A percentile compares a stretch with the other conserved stretches of the same genome.
Evolutionary conservation across 139 green algal genomes (phyloP).

Genomic region (Edaphochlamys debaryana): DNA sequence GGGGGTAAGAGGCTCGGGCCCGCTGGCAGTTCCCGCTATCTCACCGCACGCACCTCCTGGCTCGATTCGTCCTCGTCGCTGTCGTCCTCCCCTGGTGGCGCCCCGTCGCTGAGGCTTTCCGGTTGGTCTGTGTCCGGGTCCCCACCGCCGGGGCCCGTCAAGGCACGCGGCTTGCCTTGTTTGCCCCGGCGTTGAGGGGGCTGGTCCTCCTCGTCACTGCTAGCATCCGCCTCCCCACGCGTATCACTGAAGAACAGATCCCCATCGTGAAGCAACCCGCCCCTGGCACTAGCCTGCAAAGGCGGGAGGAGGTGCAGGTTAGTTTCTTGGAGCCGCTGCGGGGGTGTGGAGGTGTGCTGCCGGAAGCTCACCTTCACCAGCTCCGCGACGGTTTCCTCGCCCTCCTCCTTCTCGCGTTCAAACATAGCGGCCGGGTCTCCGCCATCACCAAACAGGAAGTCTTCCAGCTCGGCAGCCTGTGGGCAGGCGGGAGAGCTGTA

Average conservation of each 20-base stretch:
- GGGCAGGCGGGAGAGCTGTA: too few relatives aligned
- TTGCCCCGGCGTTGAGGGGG: too few relatives aligned
- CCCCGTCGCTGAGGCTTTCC: background rate
- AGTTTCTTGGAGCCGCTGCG: too few relatives aligned
- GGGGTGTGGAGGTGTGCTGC: too few relatives aligned
- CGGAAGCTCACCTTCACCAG: slow-evolving; percentile 33
- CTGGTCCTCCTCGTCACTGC: background rate
- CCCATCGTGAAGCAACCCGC: background rate
- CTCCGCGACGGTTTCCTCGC: slow-evolving; percentile 31
- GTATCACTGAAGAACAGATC: slow-evolving; percentile 47
- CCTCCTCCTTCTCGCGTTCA: slow-evolving; percentile 15
- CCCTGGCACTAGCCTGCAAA: background rate
- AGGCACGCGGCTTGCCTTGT: too few relatives aligned
- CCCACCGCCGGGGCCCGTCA: background rate
- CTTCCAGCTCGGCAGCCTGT: slow-evolving; percentile 68
- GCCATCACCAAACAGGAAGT: slow-evolving; percentile 55
- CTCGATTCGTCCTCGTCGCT: background rate
- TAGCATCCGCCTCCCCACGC: background rate
- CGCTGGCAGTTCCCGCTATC: too few relatives aligned
- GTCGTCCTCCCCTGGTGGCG: background rate
- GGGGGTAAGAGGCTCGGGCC: too few relatives aligned
- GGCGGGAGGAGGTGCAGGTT: too few relatives aligned
- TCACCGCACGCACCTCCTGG: too few relatives aligned
- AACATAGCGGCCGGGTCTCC: slow-evolving; percentile 1
- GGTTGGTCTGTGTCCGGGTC: background rate